A percentile compares a stretch with the other conserved stretches of the same genome.
phyloP scores from a whole-genome alignment of 805 yeast genomes.

The Candida succiphila region DNA sequence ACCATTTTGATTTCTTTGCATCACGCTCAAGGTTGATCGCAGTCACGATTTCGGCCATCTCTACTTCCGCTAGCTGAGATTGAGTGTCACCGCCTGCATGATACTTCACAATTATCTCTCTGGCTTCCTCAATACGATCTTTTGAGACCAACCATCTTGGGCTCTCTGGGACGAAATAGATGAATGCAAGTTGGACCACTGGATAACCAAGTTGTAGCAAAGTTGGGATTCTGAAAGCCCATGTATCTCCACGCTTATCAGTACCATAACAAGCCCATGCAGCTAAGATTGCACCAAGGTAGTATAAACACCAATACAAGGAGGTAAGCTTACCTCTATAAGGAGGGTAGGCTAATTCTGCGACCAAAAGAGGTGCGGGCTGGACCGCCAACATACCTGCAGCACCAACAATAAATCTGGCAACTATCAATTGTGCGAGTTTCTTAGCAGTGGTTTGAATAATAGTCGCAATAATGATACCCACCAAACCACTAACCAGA shows the following conservation, averaged over 20 bases:
- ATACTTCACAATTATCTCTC: constrained; percentile 20
- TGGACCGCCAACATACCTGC: constrained; percentile 33
- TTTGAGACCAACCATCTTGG: constrained; percentile 31
- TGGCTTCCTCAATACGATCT: constrained; percentile 27
- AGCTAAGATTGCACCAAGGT: constrained; percentile 35
- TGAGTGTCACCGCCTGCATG: constrained; percentile 28
- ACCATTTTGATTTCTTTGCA: constrained; percentile 21
- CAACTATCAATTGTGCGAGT: constrained; percentile 26
- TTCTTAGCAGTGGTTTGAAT: constrained; percentile 36
- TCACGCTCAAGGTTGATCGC: constrained; percentile 28
- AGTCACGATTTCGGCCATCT: constrained; percentile 16
- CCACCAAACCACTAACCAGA: constrained; percentile 38
- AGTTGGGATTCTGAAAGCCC: constrained; percentile 49
- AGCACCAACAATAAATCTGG: constrained; percentile 39
- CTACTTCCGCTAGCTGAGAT: constrained; percentile 22
- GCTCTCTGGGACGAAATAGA: constrained; percentile 16
- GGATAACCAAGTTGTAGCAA: constrained; percentile 41
- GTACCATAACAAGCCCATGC: constrained; percentile 38
- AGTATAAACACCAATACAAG: constrained; percentile 37
- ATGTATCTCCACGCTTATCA: constrained; percentile 18
- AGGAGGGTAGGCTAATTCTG: constrained; percentile 41
- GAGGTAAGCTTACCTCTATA: constrained; percentile 32
- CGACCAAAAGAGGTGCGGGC: constrained; percentile 37
- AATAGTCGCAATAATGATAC: constrained; percentile 45
- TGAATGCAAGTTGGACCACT: constrained; percentile 24